phyloP scores from a whole-genome alignment of 805 yeast species.

The Maudiozyma turicensis region DNA sequence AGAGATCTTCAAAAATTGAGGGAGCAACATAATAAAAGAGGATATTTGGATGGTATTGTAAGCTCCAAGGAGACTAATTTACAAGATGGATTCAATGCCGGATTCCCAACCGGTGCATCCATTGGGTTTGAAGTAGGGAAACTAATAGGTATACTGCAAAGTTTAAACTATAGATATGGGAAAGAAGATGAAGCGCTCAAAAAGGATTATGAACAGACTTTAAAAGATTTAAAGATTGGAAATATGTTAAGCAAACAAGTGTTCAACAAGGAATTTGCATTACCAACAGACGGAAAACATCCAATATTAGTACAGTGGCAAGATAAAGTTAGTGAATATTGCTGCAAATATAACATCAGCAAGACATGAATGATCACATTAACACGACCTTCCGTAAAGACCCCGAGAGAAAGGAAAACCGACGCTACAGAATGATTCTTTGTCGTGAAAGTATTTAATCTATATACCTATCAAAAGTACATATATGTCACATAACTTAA shows the following conservation, averaged over 20 bases:
- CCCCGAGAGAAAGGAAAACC: not conserved
- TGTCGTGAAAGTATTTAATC: not conserved
- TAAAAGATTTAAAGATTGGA: conserved; percentile 47
- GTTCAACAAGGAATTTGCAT: conserved; percentile 42
- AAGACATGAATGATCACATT: not conserved
- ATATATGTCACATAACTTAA: no score
- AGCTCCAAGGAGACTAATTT: conserved; percentile 56
- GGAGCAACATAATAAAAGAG: conserved; percentile 64
- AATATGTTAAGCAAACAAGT: conserved; percentile 44
- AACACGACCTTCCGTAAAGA: not conserved
- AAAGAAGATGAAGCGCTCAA: conserved; percentile 10
- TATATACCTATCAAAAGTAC: no score
- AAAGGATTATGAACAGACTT: conserved; percentile 31
- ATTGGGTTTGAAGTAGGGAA: conserved; percentile 60
- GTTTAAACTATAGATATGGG: conserved; percentile 15
- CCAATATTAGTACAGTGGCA: conserved; percentile 41
- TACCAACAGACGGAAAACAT: conserved; percentile 24
- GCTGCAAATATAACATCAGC: conserved; percentile 10
- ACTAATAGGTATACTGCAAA: conserved; percentile 46
- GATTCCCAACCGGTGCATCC: conserved; percentile 65
- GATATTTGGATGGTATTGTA: conserved; percentile 74
- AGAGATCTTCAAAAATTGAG: conserved; percentile 34
- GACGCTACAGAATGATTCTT: not conserved
- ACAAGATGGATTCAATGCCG: conserved; percentile 74
- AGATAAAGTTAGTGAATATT: conserved; percentile 10